Percentiles rank a stretch among this genome's conserved stretches.
Evolutionary conservation across 371 early-diverging fungal genomes (phyloP).

Genomic region (Lichtheimia ramosa): DNA sequence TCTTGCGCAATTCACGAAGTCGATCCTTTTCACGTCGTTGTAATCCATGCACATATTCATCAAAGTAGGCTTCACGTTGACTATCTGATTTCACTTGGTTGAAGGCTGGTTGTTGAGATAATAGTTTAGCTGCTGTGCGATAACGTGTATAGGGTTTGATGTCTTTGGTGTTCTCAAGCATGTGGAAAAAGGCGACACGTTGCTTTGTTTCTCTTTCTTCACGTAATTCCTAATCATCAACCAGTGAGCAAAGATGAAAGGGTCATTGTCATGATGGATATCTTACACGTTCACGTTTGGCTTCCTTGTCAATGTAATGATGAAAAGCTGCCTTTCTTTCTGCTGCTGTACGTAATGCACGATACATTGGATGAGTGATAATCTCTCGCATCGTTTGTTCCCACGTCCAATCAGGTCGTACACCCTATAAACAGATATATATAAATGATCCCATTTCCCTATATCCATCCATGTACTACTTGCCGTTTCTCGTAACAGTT

Average conservation of each 20-base stretch:
- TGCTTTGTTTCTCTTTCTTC: constrained; percentile 45
- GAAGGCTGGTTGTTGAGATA: constrained; percentile 50
- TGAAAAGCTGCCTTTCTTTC: constrained; percentile 85
- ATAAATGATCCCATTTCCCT: neutral
- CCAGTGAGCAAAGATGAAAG: neutral
- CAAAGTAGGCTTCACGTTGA: constrained; percentile 60
- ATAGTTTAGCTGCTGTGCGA: constrained; percentile 49
- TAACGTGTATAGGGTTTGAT: constrained; percentile 54
- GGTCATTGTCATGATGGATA: neutral
- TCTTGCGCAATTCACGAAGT: constrained; percentile 59
- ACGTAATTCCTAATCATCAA: constrained; percentile 38
- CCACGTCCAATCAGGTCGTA: constrained; percentile 86
- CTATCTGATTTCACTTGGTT: constrained; percentile 43
- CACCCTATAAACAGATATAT: constrained; percentile 48
- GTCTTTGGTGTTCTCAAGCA: constrained; percentile 42
- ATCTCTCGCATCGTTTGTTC: constrained; percentile 88
- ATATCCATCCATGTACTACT: neutral
- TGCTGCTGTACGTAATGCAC: constrained; percentile 76
- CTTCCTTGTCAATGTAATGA: constrained; percentile 60
- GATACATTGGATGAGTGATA: constrained; percentile 80
- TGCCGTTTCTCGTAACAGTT: constrained; percentile 73
- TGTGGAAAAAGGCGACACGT: constrained; percentile 35
- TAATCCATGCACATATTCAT: constrained; percentile 63
- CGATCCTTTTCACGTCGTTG: constrained; percentile 64
- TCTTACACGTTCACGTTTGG: constrained; percentile 50